Evolutionary conservation across 148 eudicot genomes (phyloP), one percentile per base, ranked within the genome.

Genomic region (Silene uniflora): DNA sequence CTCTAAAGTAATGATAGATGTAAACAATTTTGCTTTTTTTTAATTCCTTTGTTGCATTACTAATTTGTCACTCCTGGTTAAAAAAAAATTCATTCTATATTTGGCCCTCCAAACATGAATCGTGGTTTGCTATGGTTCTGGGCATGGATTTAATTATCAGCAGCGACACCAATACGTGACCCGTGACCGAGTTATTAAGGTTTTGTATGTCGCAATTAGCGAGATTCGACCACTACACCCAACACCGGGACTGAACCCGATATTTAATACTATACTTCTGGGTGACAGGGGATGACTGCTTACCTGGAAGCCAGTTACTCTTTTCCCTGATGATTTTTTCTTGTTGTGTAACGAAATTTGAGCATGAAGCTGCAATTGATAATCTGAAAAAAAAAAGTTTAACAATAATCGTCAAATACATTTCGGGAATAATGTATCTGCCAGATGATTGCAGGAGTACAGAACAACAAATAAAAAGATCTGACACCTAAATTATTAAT

Each of bases 241-340:
- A 39, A 39, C 7, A 39, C 44, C 44, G 44, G 9, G 1, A 39
- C 10, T 39, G 44, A 39, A 39, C 6, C 9, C 4, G 44, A 39
- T 39, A 6, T 7, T 39, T 6, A 39, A 39, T 7, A 39, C 9
- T 39, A 39, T 39, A 39, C 44, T 39, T 39, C 44, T 0, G 44
- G 10, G 44, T 39, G 44, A 7, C 44, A 64, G 55, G 35, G 11
- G 61, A 71, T 39, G 19, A 49, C 35, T 59, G 27, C 52, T 62
- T 66, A 95, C 99, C 97, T 92, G 97, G 66, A 95, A 91, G 75
- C 91, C 89, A 52, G 93, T 92, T 85, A 95, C 86, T 82, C 94
- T 84, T 79, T 87, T 95, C 83, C 94, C 78, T 4, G 90, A 81
- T 63, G 91, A 78, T 75, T 95, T 95, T 81, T 92, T 96, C 77